Percentiles rank a stretch among this genome's conserved stretches.
These are phyloP conservation scores for Phytophthora constricta DNA, from an alignment of 352 stramenopile species.

Conservation along the genomic window DNA sequence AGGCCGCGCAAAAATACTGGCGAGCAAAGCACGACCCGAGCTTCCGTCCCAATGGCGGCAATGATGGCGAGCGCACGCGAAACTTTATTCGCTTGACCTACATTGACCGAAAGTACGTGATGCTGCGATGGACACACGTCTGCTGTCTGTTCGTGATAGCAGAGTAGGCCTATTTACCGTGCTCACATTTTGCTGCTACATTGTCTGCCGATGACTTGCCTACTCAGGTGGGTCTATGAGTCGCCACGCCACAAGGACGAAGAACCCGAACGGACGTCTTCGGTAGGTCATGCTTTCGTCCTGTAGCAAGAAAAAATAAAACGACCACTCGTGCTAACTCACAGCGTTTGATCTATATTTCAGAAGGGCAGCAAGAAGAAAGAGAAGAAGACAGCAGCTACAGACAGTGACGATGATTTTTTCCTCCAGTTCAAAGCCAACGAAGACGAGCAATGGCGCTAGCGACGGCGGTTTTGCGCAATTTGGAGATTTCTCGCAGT, in stretches of 20 bases:
- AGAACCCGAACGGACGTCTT: conserved; percentile 37
- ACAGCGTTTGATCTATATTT: background rate
- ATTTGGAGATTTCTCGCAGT: conserved; percentile 85
- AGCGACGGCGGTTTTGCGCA: conserved; percentile 51
- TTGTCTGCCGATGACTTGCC: background rate
- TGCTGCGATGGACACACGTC: background rate
- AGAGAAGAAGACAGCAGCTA: conserved; percentile 41
- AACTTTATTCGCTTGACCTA: conserved; percentile 91
- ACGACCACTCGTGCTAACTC: background rate
- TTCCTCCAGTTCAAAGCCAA: conserved; percentile 37
- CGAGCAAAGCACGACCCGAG: conserved; percentile 81
- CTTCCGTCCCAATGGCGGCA: conserved; percentile 77
- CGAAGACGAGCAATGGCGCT: conserved; percentile 21
- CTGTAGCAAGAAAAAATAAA: background rate
- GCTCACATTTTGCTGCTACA: too few relatives aligned
- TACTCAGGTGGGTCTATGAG: conserved; percentile 77
- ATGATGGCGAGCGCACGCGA: conserved; percentile 80
- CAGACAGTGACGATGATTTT: conserved; percentile 53
- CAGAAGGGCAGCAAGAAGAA: conserved; percentile 57
- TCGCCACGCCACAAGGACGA: conserved; percentile 67
- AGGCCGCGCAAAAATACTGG: conserved; percentile 89
- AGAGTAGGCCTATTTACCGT: too few relatives aligned
- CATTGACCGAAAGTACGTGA: conserved; percentile 83
- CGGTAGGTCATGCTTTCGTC: conserved; percentile 35
- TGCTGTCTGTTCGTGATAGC: too few relatives aligned